Evolutionary conservation across 1,284 basidiomycete genomes (phyloP).

Genomic region (Neonothopanus nambi): DNA sequence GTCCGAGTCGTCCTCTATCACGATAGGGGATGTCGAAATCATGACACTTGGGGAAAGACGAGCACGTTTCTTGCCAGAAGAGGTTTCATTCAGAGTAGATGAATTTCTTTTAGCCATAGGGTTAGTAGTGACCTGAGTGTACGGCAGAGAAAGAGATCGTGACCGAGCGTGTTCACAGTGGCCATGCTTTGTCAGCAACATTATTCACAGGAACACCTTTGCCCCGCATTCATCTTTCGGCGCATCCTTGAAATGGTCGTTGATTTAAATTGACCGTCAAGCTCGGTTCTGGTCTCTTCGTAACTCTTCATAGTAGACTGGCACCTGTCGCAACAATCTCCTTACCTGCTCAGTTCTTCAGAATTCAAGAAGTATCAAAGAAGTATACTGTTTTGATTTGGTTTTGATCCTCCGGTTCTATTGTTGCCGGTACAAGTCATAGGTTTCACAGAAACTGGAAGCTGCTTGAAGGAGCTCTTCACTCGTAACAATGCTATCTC

Average conservation of each 20-base stretch:
- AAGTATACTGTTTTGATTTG: too few relatives aligned
- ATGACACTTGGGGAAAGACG: background rate
- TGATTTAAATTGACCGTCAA: too few relatives aligned
- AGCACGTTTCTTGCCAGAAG: constrained; percentile 1
- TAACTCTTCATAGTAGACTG: background rate
- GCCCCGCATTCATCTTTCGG: background rate
- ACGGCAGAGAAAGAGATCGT: too few relatives aligned
- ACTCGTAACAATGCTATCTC: constrained; percentile 22
- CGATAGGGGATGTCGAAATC: background rate
- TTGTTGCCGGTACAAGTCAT: background rate
- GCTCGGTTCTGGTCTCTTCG: too few relatives aligned
- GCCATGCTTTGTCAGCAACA: background rate
- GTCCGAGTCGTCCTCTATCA: constrained; percentile 31
- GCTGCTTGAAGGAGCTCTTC: too few relatives aligned
- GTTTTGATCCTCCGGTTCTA: background rate
- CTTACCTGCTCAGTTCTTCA: too few relatives aligned
- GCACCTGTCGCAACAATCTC: background rate
- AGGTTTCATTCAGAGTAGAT: background rate
- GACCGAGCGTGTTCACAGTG: too few relatives aligned
- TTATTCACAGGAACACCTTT: background rate
- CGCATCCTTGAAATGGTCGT: too few relatives aligned
- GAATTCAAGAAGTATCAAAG: too few relatives aligned
- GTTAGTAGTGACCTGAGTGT: too few relatives aligned
- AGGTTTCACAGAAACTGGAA: too few relatives aligned
- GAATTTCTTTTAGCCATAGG: constrained; percentile 1